Evolutionary conservation across 306 rosid genomes (phyloP).

Genomic region (Gillenia trifoliata): DNA sequence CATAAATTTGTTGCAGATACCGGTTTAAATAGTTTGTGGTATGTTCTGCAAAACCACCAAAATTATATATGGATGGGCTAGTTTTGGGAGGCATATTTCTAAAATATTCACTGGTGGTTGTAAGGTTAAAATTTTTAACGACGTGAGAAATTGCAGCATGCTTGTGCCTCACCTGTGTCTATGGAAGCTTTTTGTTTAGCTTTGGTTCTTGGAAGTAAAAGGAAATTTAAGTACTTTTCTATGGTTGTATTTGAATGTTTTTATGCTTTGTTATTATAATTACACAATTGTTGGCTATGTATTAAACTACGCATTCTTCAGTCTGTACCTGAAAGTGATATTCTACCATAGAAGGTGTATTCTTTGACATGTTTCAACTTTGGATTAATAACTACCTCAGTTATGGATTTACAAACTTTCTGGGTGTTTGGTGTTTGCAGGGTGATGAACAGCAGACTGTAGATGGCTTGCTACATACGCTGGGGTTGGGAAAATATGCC

Average conservation of each 20-base stretch:
- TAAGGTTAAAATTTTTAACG: neutral
- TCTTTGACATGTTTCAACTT: neutral
- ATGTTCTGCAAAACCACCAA: neutral
- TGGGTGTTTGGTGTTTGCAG: conserved; percentile 33
- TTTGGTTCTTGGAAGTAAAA: neutral
- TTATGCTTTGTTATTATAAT: neutral
- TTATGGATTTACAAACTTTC: neutral
- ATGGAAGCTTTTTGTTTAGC: neutral
- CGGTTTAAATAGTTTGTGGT: neutral
- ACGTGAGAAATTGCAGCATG: neutral
- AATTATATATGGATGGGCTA: neutral
- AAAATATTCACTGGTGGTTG: neutral
- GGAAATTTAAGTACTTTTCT: neutral
- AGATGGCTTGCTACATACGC: conserved; percentile 65
- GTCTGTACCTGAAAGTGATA: too few relatives aligned
- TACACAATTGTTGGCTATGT: too few relatives aligned
- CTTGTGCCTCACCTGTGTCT: neutral
- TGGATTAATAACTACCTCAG: neutral
- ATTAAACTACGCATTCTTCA: too few relatives aligned
- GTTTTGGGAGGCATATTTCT: neutral
- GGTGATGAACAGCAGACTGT: conserved; percentile 68
- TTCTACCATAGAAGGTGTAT: too few relatives aligned
- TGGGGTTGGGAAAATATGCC: conserved; percentile 84
- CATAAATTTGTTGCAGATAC: neutral
- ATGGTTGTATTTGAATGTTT: neutral